Evolutionary conservation across 192 early-diverging fungal species (phyloP).

Genomic region (Backusella morwellensis): DNA sequence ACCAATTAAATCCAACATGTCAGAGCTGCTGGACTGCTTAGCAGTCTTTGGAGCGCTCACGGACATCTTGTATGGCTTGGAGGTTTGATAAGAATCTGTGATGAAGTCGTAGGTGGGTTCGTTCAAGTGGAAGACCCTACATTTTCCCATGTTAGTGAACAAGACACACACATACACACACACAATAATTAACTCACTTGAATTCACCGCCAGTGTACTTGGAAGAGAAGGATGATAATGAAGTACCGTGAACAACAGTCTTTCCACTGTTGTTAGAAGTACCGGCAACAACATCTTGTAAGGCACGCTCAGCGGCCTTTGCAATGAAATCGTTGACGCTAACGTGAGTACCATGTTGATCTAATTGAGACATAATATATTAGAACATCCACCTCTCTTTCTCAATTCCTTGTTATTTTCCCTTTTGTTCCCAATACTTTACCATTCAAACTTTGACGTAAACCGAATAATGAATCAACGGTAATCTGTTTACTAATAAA

Average conservation of each 20-base stretch:
- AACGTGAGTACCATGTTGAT: constrained; percentile 47
- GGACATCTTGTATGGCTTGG: constrained; percentile 30
- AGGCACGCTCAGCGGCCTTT: constrained; percentile 83
- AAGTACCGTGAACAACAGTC: constrained; percentile 16
- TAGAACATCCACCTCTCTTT: neutral
- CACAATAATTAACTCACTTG: constrained; percentile 38
- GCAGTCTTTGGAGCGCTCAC: constrained; percentile 6
- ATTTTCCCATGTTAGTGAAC: neutral
- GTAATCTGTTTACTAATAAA: constrained; percentile 52
- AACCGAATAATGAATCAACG: constrained; percentile 47
- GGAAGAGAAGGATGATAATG: constrained; percentile 1
- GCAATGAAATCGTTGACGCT: constrained; percentile 95
- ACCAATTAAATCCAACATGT: constrained; percentile 44
- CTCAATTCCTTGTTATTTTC: neutral
- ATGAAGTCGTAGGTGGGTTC: constrained; percentile 31
- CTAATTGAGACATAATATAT: constrained; percentile 11
- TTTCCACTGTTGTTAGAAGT: constrained; percentile 38
- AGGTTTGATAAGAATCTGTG: constrained; percentile 23
- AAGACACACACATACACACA: neutral
- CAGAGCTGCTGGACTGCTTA: neutral
- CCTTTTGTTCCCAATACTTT: neutral
- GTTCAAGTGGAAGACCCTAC: constrained; percentile 86
- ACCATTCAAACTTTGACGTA: constrained; percentile 46
- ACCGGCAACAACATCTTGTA: constrained; percentile 82
- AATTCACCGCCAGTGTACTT: constrained; percentile 90